Evolutionary conservation across 2,329 filamentous ascomycete genomes (phyloP).

Genomic region (Cladophialophora chaetospira): DNA sequence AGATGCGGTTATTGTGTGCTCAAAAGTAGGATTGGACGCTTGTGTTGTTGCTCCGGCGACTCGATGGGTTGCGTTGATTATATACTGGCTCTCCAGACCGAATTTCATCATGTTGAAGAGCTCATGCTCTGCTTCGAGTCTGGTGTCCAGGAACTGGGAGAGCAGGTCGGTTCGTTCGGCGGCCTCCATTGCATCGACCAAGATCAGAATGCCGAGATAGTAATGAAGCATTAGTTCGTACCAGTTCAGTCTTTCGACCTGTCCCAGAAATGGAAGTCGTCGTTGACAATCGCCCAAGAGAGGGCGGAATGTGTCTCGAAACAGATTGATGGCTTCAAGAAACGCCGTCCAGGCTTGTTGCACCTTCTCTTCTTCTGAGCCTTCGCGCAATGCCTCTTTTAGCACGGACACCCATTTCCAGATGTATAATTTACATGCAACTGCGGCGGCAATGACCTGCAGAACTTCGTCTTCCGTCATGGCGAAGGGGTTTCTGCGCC

Average conservation of each 20-base stretch:
- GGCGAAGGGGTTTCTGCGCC: conserved; percentile 33
- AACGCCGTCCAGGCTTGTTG: conserved; percentile 33
- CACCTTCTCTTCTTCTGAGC: conserved; percentile 36
- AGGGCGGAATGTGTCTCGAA: conserved; percentile 36
- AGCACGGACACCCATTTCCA: conserved; percentile 38
- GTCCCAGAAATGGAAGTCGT: conserved; percentile 37
- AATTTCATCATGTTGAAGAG: conserved; percentile 36
- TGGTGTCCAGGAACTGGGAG: conserved; percentile 29
- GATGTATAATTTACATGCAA: conserved; percentile 35
- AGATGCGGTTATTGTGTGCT: conserved; percentile 26
- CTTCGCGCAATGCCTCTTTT: conserved; percentile 40
- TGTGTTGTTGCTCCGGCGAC: not conserved
- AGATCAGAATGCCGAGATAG: conserved; percentile 36
- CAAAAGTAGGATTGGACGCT: not conserved
- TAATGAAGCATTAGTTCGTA: conserved; percentile 38
- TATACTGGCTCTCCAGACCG: conserved; percentile 35
- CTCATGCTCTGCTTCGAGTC: conserved; percentile 34
- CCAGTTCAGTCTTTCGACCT: conserved; percentile 39
- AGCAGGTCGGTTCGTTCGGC: conserved; percentile 35
- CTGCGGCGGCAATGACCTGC: conserved; percentile 37
- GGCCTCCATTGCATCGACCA: conserved; percentile 36
- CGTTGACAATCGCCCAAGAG: conserved; percentile 35
- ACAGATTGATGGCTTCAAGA: conserved; percentile 36
- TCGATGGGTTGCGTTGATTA: conserved; percentile 21
- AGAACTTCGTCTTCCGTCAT: conserved; percentile 36